Evolutionary conservation across 331 rosid genomes (phyloP), one percentile per base, ranked within the genome.

Genomic region (Malus hybrid): DNA sequence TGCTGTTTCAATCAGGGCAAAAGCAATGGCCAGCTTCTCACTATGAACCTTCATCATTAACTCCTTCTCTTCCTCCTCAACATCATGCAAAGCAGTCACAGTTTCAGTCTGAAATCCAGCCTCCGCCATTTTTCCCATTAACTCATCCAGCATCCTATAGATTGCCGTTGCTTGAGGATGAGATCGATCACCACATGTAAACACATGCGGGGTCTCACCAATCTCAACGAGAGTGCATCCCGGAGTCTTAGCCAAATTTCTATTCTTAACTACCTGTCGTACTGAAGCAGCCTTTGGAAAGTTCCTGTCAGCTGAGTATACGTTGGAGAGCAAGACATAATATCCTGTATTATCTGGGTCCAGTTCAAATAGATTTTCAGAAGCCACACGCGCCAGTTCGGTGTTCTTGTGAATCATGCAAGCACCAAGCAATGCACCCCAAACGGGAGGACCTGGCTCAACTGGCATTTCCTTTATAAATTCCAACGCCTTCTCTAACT

Each of bases 1-100:
- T 81, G 89, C 86, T 59, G 91, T 89, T 28, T 82, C 81, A 77
- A 92, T 89, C 52, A 95, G 97, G 69, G 93, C 97, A 76, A 92
- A 92, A 77, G 96, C 92, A 84, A 92, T 92, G 79, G 97, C 97
- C 83, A 95, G 80, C 80, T 94, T 94, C 87, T 95, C 96, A 71
- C 97, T 89, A 33, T 92, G 97, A 82, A 92, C 97, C 70, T 92
- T 95, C 75, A 95, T 84, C 90, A 87, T 85, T 20, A 92, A 84
- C 85, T 89, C 97, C 86, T 92, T 92, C 87, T 95, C 99, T 89
- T 92, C 99, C 82, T 90, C 99, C 88, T 95, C 99, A 67, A 95
- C 92, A 34, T 92, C 99, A 85, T 95, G 96, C 81, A 95, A 84
- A 86, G 97, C 89, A 65, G 88, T 80, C 50, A 80, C 79, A n/a